Evolutionary conservation across 1,139 yeast genomes (phyloP), one percentile per base, ranked within the genome.

Genomic region (Nadsonia commutata): DNA sequence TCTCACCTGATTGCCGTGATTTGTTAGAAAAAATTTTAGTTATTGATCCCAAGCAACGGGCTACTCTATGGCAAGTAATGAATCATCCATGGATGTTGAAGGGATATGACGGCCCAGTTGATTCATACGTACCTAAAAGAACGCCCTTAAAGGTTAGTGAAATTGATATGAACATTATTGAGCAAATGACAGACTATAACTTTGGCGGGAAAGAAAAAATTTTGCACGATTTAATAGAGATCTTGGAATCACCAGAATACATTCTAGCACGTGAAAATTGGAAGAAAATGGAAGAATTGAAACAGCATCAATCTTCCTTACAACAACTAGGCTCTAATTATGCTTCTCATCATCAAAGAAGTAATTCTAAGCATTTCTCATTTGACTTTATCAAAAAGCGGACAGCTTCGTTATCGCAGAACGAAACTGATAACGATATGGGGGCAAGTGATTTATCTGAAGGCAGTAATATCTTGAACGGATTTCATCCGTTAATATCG

Each of bases 41-140:
- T 36, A 96, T 90, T 5, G 85, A 85, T 55, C 94, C 96, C 4
- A 55, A 66, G 3, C 77, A 77, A 49, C 76, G 99, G 56, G 95
- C 95, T 1, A 63, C 81, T 0, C 67, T 93, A 48, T 69, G 71
- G 46, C 95, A 86, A 56, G 84, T 90, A 6, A 71, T 82, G 52
- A 70, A 74, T 48, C 98, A 90, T 55, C 96, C 95, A 2, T 90
- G 99, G 99, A 81, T 93, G 85, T 72, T 71, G 48, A 79, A 80
- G 58, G 96, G 96, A 17, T 86, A 76, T 57, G 95, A 86, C 47
- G 74, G 72, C 40, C 73, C 80, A 0, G 79, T 84, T 2, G 72
- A 78, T 5, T 77, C 78, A 41, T 80, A 78, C 57, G 63, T 90
- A 36, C 95, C 97, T 0, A 72, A 70, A 43, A 70, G 98, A 53